phyloP scores from a whole-genome alignment of 768 basidiomycete genomes.

The Auricularia cornea region DNA sequence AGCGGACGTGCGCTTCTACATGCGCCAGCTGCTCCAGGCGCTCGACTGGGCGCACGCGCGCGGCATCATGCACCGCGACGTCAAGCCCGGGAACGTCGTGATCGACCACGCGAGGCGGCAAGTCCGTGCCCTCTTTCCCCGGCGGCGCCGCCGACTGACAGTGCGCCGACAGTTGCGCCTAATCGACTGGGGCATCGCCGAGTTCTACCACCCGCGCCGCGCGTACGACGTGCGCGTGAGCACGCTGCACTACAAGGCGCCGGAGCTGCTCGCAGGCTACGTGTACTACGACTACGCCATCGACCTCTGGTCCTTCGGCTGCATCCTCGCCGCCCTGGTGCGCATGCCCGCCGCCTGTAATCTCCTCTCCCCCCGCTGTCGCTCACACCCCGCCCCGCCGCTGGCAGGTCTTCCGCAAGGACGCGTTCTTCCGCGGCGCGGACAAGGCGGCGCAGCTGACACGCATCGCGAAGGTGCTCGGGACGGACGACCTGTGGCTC shows the following conservation, averaged over 20 bases:
- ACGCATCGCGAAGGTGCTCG: constrained; percentile 59
- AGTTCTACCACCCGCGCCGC: constrained; percentile 64
- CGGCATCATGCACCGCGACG: constrained; percentile 65
- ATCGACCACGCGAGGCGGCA: constrained; percentile 55
- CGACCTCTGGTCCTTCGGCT: constrained; percentile 67
- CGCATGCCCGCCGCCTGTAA: constrained; percentile 11
- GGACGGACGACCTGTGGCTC: constrained; percentile 55
- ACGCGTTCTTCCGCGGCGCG: constrained; percentile 69
- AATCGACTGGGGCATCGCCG: constrained; percentile 72
- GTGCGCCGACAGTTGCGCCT: constrained; percentile 33
- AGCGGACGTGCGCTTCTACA: constrained; percentile 58
- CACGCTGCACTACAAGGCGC: constrained; percentile 65
- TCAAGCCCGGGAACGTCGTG: constrained; percentile 67
- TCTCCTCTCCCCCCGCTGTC: not conserved
- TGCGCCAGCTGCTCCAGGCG: constrained; percentile 58
- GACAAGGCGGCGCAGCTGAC: constrained; percentile 69
- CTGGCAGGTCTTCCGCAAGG: constrained; percentile 56
- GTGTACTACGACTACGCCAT: constrained; percentile 65
- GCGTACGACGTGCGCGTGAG: constrained; percentile 69
- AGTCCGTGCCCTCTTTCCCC: constrained; percentile 28
- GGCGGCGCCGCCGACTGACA: not conserved
- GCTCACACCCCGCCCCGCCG: not conserved
- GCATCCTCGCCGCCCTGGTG: constrained; percentile 70
- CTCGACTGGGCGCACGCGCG: constrained; percentile 64
- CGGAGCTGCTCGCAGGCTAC: constrained; percentile 62